phyloP scores from a whole-genome alignment of 2,329 filamentous ascomycete genomes.

The Drechslera avenae region DNA sequence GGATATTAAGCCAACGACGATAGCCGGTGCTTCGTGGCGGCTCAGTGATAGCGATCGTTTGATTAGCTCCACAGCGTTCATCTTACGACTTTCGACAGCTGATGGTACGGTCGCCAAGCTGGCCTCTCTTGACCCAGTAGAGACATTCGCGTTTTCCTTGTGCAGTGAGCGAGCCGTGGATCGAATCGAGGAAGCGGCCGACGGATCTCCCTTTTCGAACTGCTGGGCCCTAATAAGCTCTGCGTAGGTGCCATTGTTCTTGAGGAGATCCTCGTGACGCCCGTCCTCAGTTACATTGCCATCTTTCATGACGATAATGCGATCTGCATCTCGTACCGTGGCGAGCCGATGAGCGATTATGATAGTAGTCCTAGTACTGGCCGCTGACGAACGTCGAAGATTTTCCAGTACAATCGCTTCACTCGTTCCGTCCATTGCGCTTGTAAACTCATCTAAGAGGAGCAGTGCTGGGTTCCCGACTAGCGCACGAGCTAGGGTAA shows the following conservation, averaged over 20 bases:
- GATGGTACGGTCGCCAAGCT: not conserved
- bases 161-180: slow-evolving; percentile 20
- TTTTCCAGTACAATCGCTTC: slow-evolving; percentile 43
- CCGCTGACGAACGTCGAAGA: slow-evolving; percentile 35
- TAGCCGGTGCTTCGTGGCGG: slow-evolving; percentile 48
- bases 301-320: slow-evolving; percentile 46
- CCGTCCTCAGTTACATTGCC: slow-evolving; percentile 40
- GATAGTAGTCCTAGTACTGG: slow-evolving; percentile 40
- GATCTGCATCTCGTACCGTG: slow-evolving; percentile 46
- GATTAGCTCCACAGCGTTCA: slow-evolving; percentile 26
- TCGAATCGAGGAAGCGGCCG: slow-evolving; percentile 28
- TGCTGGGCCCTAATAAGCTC: slow-evolving; percentile 44
- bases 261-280: slow-evolving; percentile 37
- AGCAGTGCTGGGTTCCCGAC: slow-evolving; percentile 42
- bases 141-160: slow-evolving; percentile 18
- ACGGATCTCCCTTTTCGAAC: slow-evolving; percentile 39
- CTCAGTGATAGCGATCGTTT: slow-evolving; percentile 36
- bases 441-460: slow-evolving; percentile 47
- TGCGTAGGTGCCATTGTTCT: slow-evolving; percentile 37
- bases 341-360: slow-evolving; percentile 47
- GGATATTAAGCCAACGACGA: slow-evolving; percentile 50
- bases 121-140: not conserved
- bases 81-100: slow-evolving; percentile 9
- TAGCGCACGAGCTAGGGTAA: slow-evolving; percentile 45
- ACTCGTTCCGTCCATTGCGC: slow-evolving; percentile 38